Conservation (phyloP, 148 eudicot species). For the Beta vulgaris region DNA sequence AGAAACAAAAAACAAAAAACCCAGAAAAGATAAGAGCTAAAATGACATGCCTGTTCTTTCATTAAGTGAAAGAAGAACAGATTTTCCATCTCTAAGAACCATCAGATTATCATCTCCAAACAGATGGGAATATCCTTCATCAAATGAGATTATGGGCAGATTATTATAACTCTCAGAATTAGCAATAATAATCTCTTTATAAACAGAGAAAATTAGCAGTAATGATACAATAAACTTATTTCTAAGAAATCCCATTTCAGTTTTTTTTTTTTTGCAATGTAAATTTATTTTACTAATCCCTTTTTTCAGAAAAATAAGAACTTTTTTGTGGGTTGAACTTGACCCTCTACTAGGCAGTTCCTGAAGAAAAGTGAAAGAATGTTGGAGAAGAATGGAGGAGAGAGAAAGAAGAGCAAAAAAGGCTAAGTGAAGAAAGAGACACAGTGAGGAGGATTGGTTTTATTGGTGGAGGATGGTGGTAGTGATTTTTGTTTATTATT, state of each 20-base stretch:
- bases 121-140: slow-evolving; percentile 87
- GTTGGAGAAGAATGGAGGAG: neutral
- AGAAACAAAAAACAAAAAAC: neutral
- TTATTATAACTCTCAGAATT: slow-evolving; percentile 33
- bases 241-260: slow-evolving; percentile 23
- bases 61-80: slow-evolving; percentile 83
- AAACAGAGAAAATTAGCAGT: slow-evolving; percentile 34
- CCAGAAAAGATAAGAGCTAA: neutral
- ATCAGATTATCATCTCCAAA: slow-evolving; percentile 87
- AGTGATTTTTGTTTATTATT: neutral
- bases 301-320: neutral
- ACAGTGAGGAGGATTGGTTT: slow-evolving; percentile 28
- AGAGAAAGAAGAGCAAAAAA: slow-evolving; percentile 10
- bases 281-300: neutral
- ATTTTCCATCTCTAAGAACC: slow-evolving; percentile 77
- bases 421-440: slow-evolving; percentile 17
- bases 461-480: slow-evolving; percentile 32
- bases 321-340: neutral
- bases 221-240: slow-evolving; percentile 4
- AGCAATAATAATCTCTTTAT: slow-evolving; percentile 19
- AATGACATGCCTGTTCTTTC: slow-evolving; percentile 69
- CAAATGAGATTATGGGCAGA: slow-evolving; percentile 68
- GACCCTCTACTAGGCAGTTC: neutral
- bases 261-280: neutral
- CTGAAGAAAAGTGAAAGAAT: slow-evolving; percentile 11